phyloP scores from a whole-genome alignment of 2,329 filamentous ascomycete species.

The Colletotrichum melonis region DNA sequence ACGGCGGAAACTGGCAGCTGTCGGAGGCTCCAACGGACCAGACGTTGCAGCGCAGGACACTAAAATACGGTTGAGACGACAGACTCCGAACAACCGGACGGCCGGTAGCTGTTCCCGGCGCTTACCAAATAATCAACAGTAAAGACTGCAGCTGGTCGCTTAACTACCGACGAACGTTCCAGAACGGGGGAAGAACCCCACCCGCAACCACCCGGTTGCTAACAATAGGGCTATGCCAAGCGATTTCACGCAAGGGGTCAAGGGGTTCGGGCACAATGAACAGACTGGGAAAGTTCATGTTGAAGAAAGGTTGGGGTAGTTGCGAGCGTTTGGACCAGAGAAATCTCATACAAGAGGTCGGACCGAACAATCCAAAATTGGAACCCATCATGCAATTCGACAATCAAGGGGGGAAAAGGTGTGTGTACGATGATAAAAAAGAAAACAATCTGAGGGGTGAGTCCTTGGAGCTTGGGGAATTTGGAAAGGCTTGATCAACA shows the following conservation, averaged over 20 bases:
- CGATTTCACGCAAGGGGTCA: conserved; percentile 13
- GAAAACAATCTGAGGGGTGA: not conserved
- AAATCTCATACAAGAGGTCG: conserved; percentile 18
- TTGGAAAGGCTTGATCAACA: conserved; percentile 16
- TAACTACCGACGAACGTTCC: conserved; percentile 31
- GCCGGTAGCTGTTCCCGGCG: conserved; percentile 22
- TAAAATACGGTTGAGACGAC: conserved; percentile 26
- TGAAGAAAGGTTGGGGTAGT: conserved; percentile 1
- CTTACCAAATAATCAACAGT: conserved; percentile 4
- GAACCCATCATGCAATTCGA: conserved; percentile 2
- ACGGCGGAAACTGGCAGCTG: conserved; percentile 9
- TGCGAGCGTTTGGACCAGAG: conserved; percentile 6
- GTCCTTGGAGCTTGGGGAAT: conserved; percentile 2
- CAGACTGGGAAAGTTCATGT: conserved; percentile 7
- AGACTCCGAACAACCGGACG: conserved; percentile 10
- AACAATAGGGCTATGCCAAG: conserved; percentile 31
- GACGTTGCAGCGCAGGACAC: conserved; percentile 6
- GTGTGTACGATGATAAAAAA: not conserved
- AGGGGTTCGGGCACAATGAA: conserved; percentile 17
- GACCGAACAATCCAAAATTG: conserved; percentile 21
- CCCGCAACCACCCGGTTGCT: conserved; percentile 24
- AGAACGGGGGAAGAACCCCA: conserved; percentile 27
- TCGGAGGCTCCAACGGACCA: conserved; percentile 1
- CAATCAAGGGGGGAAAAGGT: not conserved
- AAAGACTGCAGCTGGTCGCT: conserved; percentile 8